Percentiles rank a stretch among this genome's conserved stretches.
Conservation (phyloP, 495 filamentous ascomycete genomes). For the Cercophora newfieldiana region DNA sequence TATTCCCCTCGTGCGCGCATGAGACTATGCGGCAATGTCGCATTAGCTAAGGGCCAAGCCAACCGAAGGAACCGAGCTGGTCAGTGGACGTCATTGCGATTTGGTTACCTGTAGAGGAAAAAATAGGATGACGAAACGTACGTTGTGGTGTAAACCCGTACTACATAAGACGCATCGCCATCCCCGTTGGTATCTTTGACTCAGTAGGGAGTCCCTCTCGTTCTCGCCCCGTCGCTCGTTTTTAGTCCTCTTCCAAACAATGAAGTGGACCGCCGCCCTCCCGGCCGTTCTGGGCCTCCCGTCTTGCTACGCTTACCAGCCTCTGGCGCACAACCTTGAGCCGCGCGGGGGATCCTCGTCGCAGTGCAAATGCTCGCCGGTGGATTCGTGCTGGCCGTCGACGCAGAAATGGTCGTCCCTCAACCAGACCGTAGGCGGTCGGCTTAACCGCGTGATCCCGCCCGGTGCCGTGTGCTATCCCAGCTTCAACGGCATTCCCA, state of each 20-base stretch:
- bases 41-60: not conserved
- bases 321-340: not conserved
- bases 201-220: not conserved
- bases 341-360: not conserved
- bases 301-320: not conserved
- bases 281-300: not conserved
- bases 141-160: too few relatives aligned
- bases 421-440: constrained; percentile 41
- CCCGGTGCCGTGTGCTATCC: constrained; percentile 47
- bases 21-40: not conserved
- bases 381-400: constrained; percentile 14
- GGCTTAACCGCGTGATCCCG: constrained; percentile 48
- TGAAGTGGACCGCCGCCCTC: not conserved
- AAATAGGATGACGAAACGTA: too few relatives aligned
- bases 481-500: constrained; percentile 11
- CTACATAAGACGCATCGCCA: too few relatives aligned
- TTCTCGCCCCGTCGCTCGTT: not conserved
- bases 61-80: not conserved
- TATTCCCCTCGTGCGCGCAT: not conserved
- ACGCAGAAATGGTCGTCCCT: constrained; percentile 38
- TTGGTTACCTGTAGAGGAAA: not conserved
- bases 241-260: too few relatives aligned
- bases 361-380: constrained; percentile 17
- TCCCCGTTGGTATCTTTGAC: not conserved
- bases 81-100: not conserved